These are phyloP conservation scores for Helicocarpus griseus DNA, from an alignment of 2,329 filamentous ascomycete genomes.

Conservation along the genomic window DNA sequence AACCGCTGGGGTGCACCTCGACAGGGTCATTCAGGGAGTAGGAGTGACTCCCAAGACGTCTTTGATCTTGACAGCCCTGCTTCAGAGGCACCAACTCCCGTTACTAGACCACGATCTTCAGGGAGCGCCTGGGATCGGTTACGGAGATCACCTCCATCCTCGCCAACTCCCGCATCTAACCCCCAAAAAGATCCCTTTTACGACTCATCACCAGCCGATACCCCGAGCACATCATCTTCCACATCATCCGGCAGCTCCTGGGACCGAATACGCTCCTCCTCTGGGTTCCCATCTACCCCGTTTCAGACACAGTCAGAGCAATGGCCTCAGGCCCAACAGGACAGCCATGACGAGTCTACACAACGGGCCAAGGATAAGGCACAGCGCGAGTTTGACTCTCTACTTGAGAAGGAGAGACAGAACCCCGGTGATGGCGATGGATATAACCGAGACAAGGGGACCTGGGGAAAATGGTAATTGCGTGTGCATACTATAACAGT, in stretches of 20 bases:
- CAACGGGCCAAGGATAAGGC: constrained; percentile 26
- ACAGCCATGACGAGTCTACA: neutral
- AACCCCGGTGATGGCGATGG: constrained; percentile 12
- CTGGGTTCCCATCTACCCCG: neutral
- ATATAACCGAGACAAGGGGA: neutral
- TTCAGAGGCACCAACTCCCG: neutral
- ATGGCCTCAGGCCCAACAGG: constrained; percentile 6
- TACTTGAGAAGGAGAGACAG: constrained; percentile 33
- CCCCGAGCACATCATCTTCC: neutral
- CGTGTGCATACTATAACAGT: neutral
- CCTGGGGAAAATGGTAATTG: constrained; percentile 2
- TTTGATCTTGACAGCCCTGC: neutral
- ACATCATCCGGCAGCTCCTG: neutral
- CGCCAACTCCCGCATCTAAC: neutral
- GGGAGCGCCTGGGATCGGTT: constrained; percentile 32
- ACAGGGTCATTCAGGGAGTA: neutral
- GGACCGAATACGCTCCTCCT: constrained; percentile 5
- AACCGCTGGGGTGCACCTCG: neutral
- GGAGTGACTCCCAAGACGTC: neutral
- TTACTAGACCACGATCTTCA: neutral
- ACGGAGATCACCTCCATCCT: constrained; percentile 9
- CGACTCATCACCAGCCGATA: neutral
- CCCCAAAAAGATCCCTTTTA: neutral
- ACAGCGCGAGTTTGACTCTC: constrained; percentile 34
- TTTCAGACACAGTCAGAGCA: constrained; percentile 4